These are phyloP conservation scores for Bryoerythrophyllum caledonicum DNA, from an alignment of 225 moss, liverwort and hornwort species.

Conservation along the genomic window DNA sequence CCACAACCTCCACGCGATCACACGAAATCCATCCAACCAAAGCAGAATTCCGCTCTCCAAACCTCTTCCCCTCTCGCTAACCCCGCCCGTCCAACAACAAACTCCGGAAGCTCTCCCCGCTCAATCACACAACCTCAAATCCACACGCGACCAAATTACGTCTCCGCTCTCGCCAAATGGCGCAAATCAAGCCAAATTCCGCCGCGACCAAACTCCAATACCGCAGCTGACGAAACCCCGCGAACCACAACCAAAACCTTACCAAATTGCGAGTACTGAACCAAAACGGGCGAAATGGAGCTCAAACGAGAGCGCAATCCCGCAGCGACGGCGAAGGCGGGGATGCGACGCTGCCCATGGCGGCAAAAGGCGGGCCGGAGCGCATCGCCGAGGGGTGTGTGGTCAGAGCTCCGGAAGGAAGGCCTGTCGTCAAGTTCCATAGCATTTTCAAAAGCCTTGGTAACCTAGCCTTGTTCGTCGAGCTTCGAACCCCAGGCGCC, in stretches of 20 bases:
- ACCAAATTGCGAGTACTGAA: conserved; percentile 23
- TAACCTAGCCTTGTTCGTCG: not conserved
- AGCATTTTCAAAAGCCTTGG: conserved; percentile 50
- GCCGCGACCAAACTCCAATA: not conserved
- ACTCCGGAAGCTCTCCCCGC: conserved; percentile 16
- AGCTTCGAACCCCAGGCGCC: conserved; percentile 37
- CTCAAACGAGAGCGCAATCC: conserved; percentile 9
- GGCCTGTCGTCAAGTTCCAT: conserved; percentile 17
- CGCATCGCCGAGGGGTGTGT: conserved; percentile 23
- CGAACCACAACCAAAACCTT: conserved; percentile 25
- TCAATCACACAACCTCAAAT: conserved; percentile 25
- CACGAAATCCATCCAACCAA: conserved; percentile 10
- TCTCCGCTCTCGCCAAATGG: conserved; percentile 4
- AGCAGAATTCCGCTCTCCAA: conserved; percentile 20
- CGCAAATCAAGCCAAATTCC: conserved; percentile 30
- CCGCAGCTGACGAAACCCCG: conserved; percentile 23
- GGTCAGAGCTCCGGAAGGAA: conserved; percentile 24
- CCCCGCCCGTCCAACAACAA: conserved; percentile 11
- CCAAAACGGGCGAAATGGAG: conserved; percentile 24
- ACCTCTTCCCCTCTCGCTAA: not conserved
- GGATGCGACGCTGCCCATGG: conserved; percentile 15
- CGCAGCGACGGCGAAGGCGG: not conserved
- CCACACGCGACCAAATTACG: conserved; percentile 24
- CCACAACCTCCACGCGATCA: conserved; percentile 25
- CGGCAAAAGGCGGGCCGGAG: not conserved